Percentiles rank a stretch among this genome's conserved stretches.
Evolutionary conservation across 768 basidiomycete species (phyloP).

Genomic region (Leucocoprinus leucothites): DNA sequence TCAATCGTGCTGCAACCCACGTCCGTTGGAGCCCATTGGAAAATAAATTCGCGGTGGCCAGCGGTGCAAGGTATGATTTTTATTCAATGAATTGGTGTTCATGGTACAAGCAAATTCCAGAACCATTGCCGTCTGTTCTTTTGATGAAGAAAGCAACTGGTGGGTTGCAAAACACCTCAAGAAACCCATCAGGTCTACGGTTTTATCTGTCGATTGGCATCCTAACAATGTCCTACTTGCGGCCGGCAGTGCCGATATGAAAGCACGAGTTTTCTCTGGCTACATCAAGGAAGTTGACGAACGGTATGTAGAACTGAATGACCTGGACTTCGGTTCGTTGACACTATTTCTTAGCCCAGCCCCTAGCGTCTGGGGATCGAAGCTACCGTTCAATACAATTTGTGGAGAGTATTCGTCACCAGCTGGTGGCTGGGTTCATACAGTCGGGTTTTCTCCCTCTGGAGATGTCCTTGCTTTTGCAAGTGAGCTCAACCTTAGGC

Average conservation of each 20-base stretch:
- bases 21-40: conserved; percentile 97
- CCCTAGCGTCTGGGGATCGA: conserved; percentile 95
- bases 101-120: conserved; percentile 33
- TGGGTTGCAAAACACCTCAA: conserved; percentile 97
- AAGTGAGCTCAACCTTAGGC: conserved; percentile 50
- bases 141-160: conserved; percentile 98
- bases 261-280: conserved; percentile 95
- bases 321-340: neutral
- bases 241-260: conserved; percentile 96
- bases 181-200: conserved; percentile 96
- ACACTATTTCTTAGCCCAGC: conserved; percentile 56
- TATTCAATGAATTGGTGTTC: neutral
- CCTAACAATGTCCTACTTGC: conserved; percentile 98
- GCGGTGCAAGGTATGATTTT: conserved; percentile 76
- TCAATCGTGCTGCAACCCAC: conserved; percentile 94
- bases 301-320: conserved; percentile 47
- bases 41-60: conserved; percentile 98
- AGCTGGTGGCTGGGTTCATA: conserved; percentile 95
- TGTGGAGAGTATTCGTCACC: conserved; percentile 92
- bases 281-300: conserved; percentile 98
- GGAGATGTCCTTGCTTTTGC: conserved; percentile 94
- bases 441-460: conserved; percentile 93
- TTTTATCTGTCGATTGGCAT: conserved; percentile 95
- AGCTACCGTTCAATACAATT: conserved; percentile 95
- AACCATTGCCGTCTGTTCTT: conserved; percentile 94